A percentile compares a stretch with the other conserved stretches of the same genome.
These are phyloP conservation scores for Yarrowia divulgata DNA, from an alignment of 805 yeast genomes.

Conservation along the genomic window DNA sequence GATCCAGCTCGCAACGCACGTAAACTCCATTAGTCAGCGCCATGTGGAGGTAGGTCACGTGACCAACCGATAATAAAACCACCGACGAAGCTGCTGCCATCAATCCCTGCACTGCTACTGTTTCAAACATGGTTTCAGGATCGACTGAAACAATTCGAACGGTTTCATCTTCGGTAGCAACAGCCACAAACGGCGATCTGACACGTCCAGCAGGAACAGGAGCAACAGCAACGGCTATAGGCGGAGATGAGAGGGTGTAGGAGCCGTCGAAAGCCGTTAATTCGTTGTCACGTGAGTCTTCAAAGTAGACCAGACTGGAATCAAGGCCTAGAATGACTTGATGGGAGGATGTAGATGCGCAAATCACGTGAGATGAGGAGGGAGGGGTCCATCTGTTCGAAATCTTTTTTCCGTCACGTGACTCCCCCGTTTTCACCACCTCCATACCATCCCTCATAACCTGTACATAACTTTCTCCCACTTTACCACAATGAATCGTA, in stretches of 20 bases:
- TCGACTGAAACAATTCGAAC: slow-evolving; percentile 71
- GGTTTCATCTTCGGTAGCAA: slow-evolving; percentile 75
- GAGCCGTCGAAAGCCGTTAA: slow-evolving; percentile 74
- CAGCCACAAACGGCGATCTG: slow-evolving; percentile 65
- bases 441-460: slow-evolving; percentile 1
- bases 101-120: slow-evolving; percentile 69
- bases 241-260: slow-evolving; percentile 56
- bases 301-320: slow-evolving; percentile 80
- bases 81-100: slow-evolving; percentile 52
- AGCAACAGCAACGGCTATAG: slow-evolving; percentile 59
- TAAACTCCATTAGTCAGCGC: slow-evolving; percentile 88
- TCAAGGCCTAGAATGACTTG: slow-evolving; percentile 78
- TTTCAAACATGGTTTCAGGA: slow-evolving; percentile 64
- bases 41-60: slow-evolving; percentile 63
- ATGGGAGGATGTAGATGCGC: slow-evolving; percentile 66
- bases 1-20: slow-evolving; percentile 66
- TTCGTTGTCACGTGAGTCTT: slow-evolving; percentile 68
- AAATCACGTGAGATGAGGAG: slow-evolving; percentile 67
- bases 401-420: neutral
- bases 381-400: slow-evolving; percentile 56
- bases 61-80: slow-evolving; percentile 49
- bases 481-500: slow-evolving; percentile 72
- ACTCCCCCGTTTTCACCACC: neutral
- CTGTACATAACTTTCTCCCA: slow-evolving; percentile 63
- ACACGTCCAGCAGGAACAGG: slow-evolving; percentile 58